phyloP scores from a whole-genome alignment of 2,329 filamentous ascomycete genomes.

The Aspergillus piperis region DNA sequence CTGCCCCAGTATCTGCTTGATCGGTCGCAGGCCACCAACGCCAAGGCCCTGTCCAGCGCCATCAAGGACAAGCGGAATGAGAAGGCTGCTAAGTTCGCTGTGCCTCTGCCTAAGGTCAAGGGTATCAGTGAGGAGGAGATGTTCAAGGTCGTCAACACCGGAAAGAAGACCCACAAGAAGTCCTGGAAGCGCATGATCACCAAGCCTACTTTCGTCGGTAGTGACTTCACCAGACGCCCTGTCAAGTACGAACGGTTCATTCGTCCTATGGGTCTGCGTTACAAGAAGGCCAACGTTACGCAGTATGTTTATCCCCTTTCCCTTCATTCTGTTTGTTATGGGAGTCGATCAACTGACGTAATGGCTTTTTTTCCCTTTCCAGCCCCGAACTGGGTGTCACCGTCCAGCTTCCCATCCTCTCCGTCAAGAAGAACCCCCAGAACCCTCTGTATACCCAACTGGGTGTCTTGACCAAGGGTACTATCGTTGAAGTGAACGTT shows the following conservation, averaged over 20 bases:
- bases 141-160: slow-evolving; percentile 95
- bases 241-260: slow-evolving; percentile 76
- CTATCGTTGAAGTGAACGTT: slow-evolving; percentile 87
- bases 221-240: slow-evolving; percentile 83
- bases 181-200: slow-evolving; percentile 67
- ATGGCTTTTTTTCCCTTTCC: slow-evolving; percentile 15
- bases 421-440: slow-evolving; percentile 82
- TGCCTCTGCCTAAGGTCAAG: slow-evolving; percentile 90
- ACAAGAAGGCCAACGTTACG: slow-evolving; percentile 75
- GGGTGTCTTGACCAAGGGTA: slow-evolving; percentile 84
- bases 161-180: slow-evolving; percentile 92
- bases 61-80: slow-evolving; percentile 96
- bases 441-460: slow-evolving; percentile 90
- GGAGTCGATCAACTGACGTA: background rate
- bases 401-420: slow-evolving; percentile 78
- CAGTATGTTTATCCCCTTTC: slow-evolving; percentile 30
- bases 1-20: slow-evolving; percentile 93
- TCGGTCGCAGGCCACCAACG: slow-evolving; percentile 67
- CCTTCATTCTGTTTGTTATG: slow-evolving; percentile 7
- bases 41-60: slow-evolving; percentile 75
- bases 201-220: slow-evolving; percentile 85
- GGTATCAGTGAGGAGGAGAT: slow-evolving; percentile 95
- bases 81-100: slow-evolving; percentile 89
- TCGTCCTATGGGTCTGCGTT: slow-evolving; percentile 73
- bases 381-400: slow-evolving; percentile 77